Evolutionary conservation across 1,284 basidiomycete species (phyloP), one percentile per base, ranked within the genome.

Genomic region (Porphyrellus sp.): DNA sequence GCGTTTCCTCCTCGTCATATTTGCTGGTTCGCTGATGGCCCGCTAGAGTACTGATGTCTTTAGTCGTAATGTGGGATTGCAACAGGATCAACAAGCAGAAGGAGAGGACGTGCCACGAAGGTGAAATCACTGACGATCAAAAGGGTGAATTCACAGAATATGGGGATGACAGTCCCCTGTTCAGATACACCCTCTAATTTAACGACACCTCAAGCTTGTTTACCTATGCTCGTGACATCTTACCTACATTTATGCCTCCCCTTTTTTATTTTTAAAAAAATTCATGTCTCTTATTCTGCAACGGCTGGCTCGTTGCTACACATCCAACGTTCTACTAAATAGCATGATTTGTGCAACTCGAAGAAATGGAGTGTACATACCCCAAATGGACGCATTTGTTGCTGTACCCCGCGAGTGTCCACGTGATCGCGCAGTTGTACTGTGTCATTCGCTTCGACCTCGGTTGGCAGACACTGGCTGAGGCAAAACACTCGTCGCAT

Each of bases 101-200:
- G 56, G 66, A 72, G 31, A 68, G 59, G 7, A 56, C 63, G 1
- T 79, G 77, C 46, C 55, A 56, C 7, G 65, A 69, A 11, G 63
- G 71, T 47, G 70, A 69, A 1, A 76, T 80, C 34, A 70, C 70
- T 18, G 63, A 69, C 11, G 67, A 59, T 34, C 64, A 64, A 20
- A 53, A 56, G 24, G 60, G 65, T 8, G 68, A 74, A 39, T 79
- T 73, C 49, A 63, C 58, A 41, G 71, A 78, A 11, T 58, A 71
- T 49, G 78, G 75, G n/a, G 78, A 77, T 52, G 69, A 72, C 35
- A 77, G 74, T 48, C 79, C 78, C 12, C 60, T 79, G 33, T 79
- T 78, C 67, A 70, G 74, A 71, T 79, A 61, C 11, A 47, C 50
- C 7, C 23, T 59, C 20, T 65, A 51, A 37, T 40, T 27, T 16